phyloP scores from a whole-genome alignment of 2,329 filamentous ascomycete genomes.

The Hymenoscyphus scutula region DNA sequence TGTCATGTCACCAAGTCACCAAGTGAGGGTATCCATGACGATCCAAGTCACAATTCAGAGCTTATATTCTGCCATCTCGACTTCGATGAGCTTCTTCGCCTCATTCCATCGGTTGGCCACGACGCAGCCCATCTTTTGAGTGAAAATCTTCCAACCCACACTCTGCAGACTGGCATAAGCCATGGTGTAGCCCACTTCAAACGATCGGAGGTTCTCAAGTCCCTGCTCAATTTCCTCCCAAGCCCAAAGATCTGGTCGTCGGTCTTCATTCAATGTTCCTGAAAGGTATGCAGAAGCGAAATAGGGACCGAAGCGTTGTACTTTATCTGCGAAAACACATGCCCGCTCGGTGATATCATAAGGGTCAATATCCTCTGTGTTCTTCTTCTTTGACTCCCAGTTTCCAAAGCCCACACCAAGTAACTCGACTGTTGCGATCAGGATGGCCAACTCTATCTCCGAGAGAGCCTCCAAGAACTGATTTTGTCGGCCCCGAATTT shows the following conservation, averaged over 20 bases:
- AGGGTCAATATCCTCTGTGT: background rate
- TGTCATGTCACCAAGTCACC: background rate
- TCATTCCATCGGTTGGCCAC: constrained; percentile 24
- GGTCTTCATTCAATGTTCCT: constrained; percentile 11
- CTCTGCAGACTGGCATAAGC: constrained; percentile 32
- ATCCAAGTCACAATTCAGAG: background rate
- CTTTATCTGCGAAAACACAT: constrained; percentile 31
- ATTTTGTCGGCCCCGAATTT: constrained; percentile 22
- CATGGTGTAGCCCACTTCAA: constrained; percentile 31
- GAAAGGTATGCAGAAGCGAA: constrained; percentile 28
- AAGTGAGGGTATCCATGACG: background rate
- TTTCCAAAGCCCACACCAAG: constrained; percentile 29
- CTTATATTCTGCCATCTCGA: constrained; percentile 24
- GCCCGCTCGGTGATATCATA: constrained; percentile 27
- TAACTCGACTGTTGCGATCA: constrained; percentile 29
- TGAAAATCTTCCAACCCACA: constrained; percentile 30
- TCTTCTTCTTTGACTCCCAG: background rate
- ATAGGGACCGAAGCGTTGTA: constrained; percentile 29
- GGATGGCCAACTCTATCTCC: constrained; percentile 20
- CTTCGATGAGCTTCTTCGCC: constrained; percentile 25
- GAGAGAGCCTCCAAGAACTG: constrained; percentile 24
- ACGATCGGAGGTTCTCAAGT: constrained; percentile 29
- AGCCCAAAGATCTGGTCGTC: constrained; percentile 23
- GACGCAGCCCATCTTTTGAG: constrained; percentile 23
- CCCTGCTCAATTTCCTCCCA: constrained; percentile 23